These are phyloP conservation scores for Wickerhamomyces hampshirensis DNA, from an alignment of 805 yeast genomes.

Conservation along the genomic window DNA sequence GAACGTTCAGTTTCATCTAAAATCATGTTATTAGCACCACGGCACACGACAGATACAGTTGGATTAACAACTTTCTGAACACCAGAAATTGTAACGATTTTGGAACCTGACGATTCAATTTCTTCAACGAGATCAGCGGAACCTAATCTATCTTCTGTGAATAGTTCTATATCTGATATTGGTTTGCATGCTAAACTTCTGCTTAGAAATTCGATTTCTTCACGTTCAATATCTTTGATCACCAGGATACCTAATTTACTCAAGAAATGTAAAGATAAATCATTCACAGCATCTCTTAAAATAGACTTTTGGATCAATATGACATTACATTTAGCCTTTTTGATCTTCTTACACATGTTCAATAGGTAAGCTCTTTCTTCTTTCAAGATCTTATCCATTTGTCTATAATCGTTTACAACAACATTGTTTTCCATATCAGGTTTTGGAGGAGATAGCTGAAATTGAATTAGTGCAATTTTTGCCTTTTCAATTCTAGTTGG, in stretches of 20 bases:
- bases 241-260: slow-evolving; percentile 92
- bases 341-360: slow-evolving; percentile 92
- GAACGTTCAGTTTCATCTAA: slow-evolving; percentile 97
- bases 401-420: slow-evolving; percentile 96
- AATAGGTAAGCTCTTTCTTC: slow-evolving; percentile 95
- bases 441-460: slow-evolving; percentile 93
- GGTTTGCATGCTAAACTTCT: slow-evolving; percentile 89
- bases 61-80: slow-evolving; percentile 69
- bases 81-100: slow-evolving; percentile 83
- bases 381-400: slow-evolving; percentile 97
- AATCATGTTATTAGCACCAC: slow-evolving; percentile 90
- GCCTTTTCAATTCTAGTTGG: slow-evolving; percentile 95
- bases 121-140: slow-evolving; percentile 91
- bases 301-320: slow-evolving; percentile 92
- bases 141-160: slow-evolving; percentile 90
- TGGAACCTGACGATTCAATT: slow-evolving; percentile 40
- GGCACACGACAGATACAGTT: slow-evolving; percentile 84
- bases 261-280: slow-evolving; percentile 89
- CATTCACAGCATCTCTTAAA: slow-evolving; percentile 81
- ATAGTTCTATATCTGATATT: slow-evolving; percentile 90
- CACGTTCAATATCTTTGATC: slow-evolving; percentile 94
- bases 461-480: slow-evolving; percentile 77
- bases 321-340: slow-evolving; percentile 89
- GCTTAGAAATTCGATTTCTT: slow-evolving; percentile 87
- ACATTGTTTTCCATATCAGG: slow-evolving; percentile 93